phyloP scores from a whole-genome alignment of 495 filamentous ascomycete genomes.

The Xanthoparmelia taractica region DNA sequence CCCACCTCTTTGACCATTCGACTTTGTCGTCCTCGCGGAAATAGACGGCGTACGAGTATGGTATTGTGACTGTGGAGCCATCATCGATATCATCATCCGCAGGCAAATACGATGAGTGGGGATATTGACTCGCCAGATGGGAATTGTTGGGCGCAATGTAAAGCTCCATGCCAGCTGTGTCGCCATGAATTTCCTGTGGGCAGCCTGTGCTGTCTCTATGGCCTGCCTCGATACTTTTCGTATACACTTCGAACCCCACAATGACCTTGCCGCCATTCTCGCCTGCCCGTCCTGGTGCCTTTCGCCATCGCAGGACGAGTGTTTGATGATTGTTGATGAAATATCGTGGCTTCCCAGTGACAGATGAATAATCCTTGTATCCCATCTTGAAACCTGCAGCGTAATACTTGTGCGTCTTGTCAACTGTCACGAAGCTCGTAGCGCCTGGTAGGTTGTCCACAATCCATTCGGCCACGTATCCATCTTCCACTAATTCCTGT shows the following conservation, averaged over 20 bases:
- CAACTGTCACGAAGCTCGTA: conserved; percentile 85
- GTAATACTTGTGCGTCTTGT: conserved; percentile 85
- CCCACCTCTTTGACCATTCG: conserved; percentile 85
- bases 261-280: conserved; percentile 71
- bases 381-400: conserved; percentile 93
- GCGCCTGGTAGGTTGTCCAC: conserved; percentile 91
- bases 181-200: conserved; percentile 55
- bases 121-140: conserved; percentile 48
- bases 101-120: conserved; percentile 52
- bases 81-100: conserved; percentile 53
- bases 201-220: conserved; percentile 57
- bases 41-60: conserved; percentile 89
- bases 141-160: conserved; percentile 56
- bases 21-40: conserved; percentile 77
- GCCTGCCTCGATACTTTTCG: conserved; percentile 67
- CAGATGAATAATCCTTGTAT: conserved; percentile 58
- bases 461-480: conserved; percentile 93
- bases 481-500: conserved; percentile 65
- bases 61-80: conserved; percentile 64
- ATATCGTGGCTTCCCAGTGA: conserved; percentile 55
- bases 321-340: conserved; percentile 91
- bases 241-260: conserved; percentile 87
- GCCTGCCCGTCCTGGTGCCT: conserved; percentile 59
- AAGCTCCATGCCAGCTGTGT: conserved; percentile 58
- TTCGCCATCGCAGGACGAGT: conserved; percentile 76